These are phyloP conservation scores for Scheffersomyces spartinae DNA, from an alignment of 805 yeast genomes.

Conservation along the genomic window DNA sequence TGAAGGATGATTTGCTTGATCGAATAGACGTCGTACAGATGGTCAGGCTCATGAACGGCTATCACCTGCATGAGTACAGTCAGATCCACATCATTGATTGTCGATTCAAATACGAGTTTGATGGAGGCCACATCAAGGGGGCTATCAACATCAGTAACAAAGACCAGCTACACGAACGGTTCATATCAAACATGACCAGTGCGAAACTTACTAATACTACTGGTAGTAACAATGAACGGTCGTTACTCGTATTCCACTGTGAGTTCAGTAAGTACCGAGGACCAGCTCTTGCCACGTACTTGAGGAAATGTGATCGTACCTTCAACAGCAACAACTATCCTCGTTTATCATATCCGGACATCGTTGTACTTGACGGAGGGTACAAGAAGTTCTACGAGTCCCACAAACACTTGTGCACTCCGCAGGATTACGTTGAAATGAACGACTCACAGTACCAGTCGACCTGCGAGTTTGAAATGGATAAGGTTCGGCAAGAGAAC, in stretches of 20 bases:
- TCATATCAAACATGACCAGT: constrained; percentile 19
- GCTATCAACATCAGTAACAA: constrained; percentile 72
- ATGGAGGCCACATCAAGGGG: constrained; percentile 84
- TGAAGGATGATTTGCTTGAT: too few species aligned
- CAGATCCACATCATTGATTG: constrained; percentile 83
- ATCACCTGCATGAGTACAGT: too few species aligned
- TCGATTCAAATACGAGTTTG: constrained; percentile 82
- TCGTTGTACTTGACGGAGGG: constrained; percentile 84
- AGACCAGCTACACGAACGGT: constrained; percentile 49
- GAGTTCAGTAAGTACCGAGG: constrained; percentile 90
- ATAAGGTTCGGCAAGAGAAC: constrained; percentile 30
- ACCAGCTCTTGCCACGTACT: constrained; percentile 83
- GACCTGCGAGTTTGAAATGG: constrained; percentile 35
- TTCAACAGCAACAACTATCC: constrained; percentile 72
- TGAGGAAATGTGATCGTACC: constrained; percentile 73
- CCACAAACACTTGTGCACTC: constrained; percentile 50
- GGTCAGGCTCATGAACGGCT: too few species aligned
- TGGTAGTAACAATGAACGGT: constrained; percentile 13
- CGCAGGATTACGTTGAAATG: constrained; percentile 82
- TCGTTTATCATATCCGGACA: constrained; percentile 73
- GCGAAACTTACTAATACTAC: constrained; percentile 3
- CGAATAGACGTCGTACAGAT: too few species aligned
- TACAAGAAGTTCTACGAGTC: constrained; percentile 65
- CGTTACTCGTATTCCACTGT: constrained; percentile 78
- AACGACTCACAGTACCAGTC: constrained; percentile 29